Evolutionary conservation across 441 rosid species (phyloP), one percentile per base, ranked within the genome.

Genomic region (Adansonia rubrostipa): DNA sequence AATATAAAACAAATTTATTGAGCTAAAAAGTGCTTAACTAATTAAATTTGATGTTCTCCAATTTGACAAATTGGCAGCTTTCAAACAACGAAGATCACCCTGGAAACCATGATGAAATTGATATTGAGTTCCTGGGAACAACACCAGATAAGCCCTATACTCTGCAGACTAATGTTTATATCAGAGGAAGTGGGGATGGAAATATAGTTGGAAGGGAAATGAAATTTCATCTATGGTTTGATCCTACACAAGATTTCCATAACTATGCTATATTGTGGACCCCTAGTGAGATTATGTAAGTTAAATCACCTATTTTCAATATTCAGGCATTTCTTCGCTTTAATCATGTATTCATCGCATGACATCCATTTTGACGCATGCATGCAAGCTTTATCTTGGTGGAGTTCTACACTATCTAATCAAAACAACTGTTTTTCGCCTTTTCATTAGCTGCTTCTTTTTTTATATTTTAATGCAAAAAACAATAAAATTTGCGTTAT

Each of bases 81-180:
- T 91, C 95, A 5, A 91, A 91, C 82, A 85, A 84, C 65, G 79
- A 91, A 81, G 93, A 85, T 11, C 88, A 84, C 65, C 95, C 93
- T 0, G 90, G 95, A 28, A 80, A 89, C 79, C 95, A 91, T 22
- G 95, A 91, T 14, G 95, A 91, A 70, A 76, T 91, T n/a, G 95
- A 89, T 77, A 86, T 91, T 8, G 95, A 91, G 81, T 90, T 91
- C 77, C 88, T 91, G 0, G 95, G 95, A 65, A 89, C 95, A 9
- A 89, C 84, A 0, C 89, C 86, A 0, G 91, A 77, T 36, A 87
- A 89, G 79, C 91, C 93, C 7, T 91, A 91, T 79, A 84, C 88
- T 50, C 82, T 91, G 61, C 95, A 91, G 80, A 89, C 93, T 3
- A 91, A 91, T 53, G 93, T 91, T 9, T 91, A 83, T 77, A 86